Percentiles rank a stretch among this genome's conserved stretches.
Evolutionary conservation across 371 early-diverging fungal genomes (phyloP).

Genomic region (Mortierella sp.): DNA sequence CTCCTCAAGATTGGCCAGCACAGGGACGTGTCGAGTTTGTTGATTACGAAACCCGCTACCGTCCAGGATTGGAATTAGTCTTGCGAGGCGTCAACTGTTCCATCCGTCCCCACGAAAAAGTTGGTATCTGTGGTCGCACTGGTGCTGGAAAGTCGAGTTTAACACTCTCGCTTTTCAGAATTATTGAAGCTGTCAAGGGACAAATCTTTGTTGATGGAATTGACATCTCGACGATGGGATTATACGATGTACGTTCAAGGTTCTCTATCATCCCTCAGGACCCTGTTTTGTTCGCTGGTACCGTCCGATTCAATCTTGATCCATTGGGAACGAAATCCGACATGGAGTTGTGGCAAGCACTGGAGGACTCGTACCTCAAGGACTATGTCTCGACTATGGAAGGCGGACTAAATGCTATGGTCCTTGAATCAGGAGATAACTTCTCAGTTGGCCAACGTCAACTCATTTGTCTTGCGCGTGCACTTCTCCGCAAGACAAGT

Average conservation of each 20-base stretch:
- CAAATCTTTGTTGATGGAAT: constrained; percentile 77
- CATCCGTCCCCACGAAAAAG: constrained; percentile 77
- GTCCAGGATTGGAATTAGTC: constrained; percentile 80
- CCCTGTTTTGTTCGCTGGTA: constrained; percentile 87
- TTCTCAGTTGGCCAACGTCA: constrained; percentile 90
- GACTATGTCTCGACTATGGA: constrained; percentile 70
- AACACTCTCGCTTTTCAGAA: constrained; percentile 89
- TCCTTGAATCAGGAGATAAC: constrained; percentile 84
- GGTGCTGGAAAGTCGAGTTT: constrained; percentile 93
- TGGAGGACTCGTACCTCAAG: constrained; percentile 81
- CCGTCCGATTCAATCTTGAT: constrained; percentile 78
- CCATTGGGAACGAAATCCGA: constrained; percentile 80
- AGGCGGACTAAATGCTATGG: constrained; percentile 75
- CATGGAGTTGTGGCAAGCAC: constrained; percentile 83
- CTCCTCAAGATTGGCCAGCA: constrained; percentile 69
- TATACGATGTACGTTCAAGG: constrained; percentile 83
- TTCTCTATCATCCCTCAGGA: constrained; percentile 96
- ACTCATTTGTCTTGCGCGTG: constrained; percentile 60
- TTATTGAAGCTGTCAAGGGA: constrained; percentile 87
- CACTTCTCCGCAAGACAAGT: constrained; percentile 77
- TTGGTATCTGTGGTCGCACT: constrained; percentile 92
- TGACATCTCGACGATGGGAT: constrained; percentile 82
- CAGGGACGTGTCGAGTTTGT: constrained; percentile 78
- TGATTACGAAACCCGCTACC: constrained; percentile 79
- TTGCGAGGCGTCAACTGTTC: constrained; percentile 73